Evolutionary conservation across 2,329 filamentous ascomycete species (phyloP), one percentile per base, ranked within the genome.

Genomic region (Dactylellina haptotyla): DNA sequence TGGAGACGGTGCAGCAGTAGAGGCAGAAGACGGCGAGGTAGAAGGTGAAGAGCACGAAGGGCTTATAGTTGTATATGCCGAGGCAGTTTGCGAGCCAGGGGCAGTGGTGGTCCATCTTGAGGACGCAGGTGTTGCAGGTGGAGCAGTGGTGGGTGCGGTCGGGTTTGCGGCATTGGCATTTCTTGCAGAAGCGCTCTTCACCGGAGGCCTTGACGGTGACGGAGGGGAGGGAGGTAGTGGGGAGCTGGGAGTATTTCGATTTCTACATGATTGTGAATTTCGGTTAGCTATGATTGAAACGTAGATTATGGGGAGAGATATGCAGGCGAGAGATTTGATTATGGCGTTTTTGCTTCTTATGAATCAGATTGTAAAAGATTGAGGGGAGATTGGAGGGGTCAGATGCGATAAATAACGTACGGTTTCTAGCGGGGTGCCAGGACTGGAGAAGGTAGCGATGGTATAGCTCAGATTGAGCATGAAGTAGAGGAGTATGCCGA

Each of bases 21-120:
- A 92, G 88, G 82, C 91, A 93, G 82, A 97, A 97, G 1, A 97
- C 75, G 2, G 90, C 91, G 0, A 91, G 92, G 81, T 99, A 98
- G 64, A 93, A 86, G 25, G 99, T 84, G 80, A 98, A 99, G 2
- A 98, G 85, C 59, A 99, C 81, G 80, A 99, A 99, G 0, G 93
- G 86, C 82, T 99, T 99, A 85, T 97, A 96, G 82, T 99, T 99
- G 79, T 88, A 88, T 76, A 99, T 84, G 18, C 95, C 95, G 71
- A 99, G 91, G 81, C 95, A 99, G 2, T 92, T 97, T 26, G 95
- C 94, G 54, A 99, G 86, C 95, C 95, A 99, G 14, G 95, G 95
- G 80, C 95, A 99, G 83, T 99, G 95, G 81, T 99, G 95, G 80
- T 99, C 95, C 95, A 99, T 99, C 84, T 99, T 99, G 81, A 99